Evolutionary conservation across 1,284 basidiomycete species (phyloP), one percentile per base, ranked within the genome.

Genomic region (Melampsora occidentalis): DNA sequence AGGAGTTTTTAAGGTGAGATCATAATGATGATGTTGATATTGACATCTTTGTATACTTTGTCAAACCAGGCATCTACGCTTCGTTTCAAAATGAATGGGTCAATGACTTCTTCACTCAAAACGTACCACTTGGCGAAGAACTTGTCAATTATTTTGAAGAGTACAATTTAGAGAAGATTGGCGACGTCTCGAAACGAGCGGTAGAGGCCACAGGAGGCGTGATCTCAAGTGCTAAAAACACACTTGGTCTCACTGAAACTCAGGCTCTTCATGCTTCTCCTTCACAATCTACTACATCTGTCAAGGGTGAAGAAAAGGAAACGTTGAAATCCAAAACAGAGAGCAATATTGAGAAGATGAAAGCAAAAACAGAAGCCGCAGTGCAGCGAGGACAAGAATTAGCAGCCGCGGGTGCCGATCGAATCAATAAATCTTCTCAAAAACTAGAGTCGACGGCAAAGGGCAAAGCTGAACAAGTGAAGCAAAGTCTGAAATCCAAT

Each of bases 131-230:
- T 33, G 94, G 90, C 61, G 87, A 91, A 80, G 81, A 86, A 28
- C 86, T 96, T 82, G 86, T 95, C 51, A 89, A 94, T 78, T 91
- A 89, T 81, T 90, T 90, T 7, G 92, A 95, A 82, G 86, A 88
- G 63, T 85, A 90, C 80, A 86, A 89, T 31, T 69, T 80, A 59
- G 72, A 76, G 31, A 63, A 67, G 20, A 14, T 76, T 22, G 72
- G 63, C 22, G 65, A 76, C n/a, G 33, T 68, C 22, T 76, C 72
- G 4, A 76, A 76, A 35, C n/a, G 53, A 5, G 66, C 65, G 7
- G 59, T 76, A 9, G 33, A 76, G 22, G 35, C 62, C n/a, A 6
- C 57, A 18, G 65, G 46, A 7, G n/a, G 46, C 35, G 51, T 64
- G 20, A 68, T 68, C 72, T 22, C 49, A 2, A 59, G 53, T n/a